These are phyloP conservation scores for Saccharomyces pastorianus DNA, from an alignment of 1,139 yeast species.

Conservation along the genomic window DNA sequence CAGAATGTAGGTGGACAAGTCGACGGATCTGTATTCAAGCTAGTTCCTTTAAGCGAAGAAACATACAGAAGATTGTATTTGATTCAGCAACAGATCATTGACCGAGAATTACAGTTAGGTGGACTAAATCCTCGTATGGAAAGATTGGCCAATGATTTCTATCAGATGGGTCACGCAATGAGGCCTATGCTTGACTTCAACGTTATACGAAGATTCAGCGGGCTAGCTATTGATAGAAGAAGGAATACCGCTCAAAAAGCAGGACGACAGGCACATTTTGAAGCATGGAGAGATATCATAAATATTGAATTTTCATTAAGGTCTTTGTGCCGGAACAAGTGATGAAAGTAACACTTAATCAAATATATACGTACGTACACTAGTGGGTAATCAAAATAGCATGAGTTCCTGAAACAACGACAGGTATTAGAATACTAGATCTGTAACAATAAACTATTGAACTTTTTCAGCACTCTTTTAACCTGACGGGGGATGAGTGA, in stretches of 20 bases:
- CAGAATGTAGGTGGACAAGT: constrained; percentile 61
- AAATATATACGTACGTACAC: neutral
- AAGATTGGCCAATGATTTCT: constrained; percentile 43
- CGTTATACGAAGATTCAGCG: constrained; percentile 45
- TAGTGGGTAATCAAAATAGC: neutral
- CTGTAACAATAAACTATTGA: neutral
- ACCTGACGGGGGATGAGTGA: neutral
- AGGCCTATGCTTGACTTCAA: constrained; percentile 59
- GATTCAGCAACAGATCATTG: constrained; percentile 78
- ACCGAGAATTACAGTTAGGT: constrained; percentile 50
- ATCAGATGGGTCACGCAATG: constrained; percentile 23
- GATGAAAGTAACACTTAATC: neutral
- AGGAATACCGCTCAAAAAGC: constrained; percentile 46
- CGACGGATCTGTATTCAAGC: constrained; percentile 72
- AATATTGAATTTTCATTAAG: constrained; percentile 38
- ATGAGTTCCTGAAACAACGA: neutral
- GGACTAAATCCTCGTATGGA: constrained; percentile 79
- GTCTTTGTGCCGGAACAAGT: constrained; percentile 17
- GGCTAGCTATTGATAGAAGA: constrained; percentile 51
- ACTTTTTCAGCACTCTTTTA: neutral
- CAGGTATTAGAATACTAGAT: neutral
- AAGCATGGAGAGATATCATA: constrained; percentile 61
- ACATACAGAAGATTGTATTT: constrained; percentile 76
- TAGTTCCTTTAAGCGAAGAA: constrained; percentile 70
- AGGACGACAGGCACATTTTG: constrained; percentile 48